Evolutionary conservation across 352 stramenopile genomes (phyloP), one percentile per base, ranked within the genome.

Genomic region (Phytopythium cucurbitacearum): DNA sequence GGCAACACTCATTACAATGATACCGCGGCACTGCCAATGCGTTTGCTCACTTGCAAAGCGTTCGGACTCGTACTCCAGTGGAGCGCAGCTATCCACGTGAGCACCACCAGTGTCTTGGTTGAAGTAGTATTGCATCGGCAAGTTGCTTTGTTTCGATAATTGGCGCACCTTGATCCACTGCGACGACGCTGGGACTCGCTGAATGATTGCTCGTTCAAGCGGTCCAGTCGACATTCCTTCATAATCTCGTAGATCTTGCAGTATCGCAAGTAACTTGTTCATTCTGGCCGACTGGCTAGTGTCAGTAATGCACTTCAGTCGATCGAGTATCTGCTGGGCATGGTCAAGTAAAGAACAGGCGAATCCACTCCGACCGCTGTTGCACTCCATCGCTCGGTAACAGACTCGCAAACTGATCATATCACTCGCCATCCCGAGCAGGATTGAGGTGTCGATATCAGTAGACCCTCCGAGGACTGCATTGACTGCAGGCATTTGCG

Each of bases 1-100:
- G 35, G 36, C 7, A 2, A 3, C 7, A 38, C 36, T 28, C 36
- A 53, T 44, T 3, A 53, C 12, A 28, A 53, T 45, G 2, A 53
- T 37, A 1, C 48, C 37, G 10, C 36, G 36, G 1, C 36, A 13
- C 5, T 33, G 9, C 35, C 48, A 53, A 28, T 28, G 21, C 21
- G 21, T 28, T 28, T 28, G 21, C 21, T 28, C 21, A 28, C 21
- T 28, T 28, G 21, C 21, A 28, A 28, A 28, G 21, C 70, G 15
- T 73, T 60, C 63, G 28, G 67, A 50, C 67, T 92, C 81, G 40
- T 80, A 90, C 49, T 88, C 81, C 8, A 92, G 61, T 0, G 81
- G 46, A 36, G n/a, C 57, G 16, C 37, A 54, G 55, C 7, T 57
- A 59, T 32, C 41, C 57, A 11, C 42, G 7, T 16, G 21, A 62